Base-by-base conservation (phyloP, 208 protist species). In the Angomonas deanei region DNA sequence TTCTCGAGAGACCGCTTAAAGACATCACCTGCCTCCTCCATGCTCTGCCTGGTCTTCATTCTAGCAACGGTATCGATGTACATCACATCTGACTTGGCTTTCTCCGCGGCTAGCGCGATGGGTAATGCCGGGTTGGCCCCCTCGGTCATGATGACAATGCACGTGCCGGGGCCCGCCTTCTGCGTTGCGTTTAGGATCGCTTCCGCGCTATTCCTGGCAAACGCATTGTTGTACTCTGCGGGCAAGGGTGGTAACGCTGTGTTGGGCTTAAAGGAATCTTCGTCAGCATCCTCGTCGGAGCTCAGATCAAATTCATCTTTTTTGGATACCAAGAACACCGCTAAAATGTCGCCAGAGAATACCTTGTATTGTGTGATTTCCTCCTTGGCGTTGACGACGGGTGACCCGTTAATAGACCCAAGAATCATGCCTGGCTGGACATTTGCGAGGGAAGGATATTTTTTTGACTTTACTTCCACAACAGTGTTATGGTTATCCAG, bases 91-190 rank as follows among this genome's bases (percentile, higher is more conserved):
- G 69, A 70, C 31, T 74, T 66, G 17, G 82, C 80, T 42, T 66
- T 71, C 61, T 89, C 73, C 1, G 88, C 85, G 0, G 85, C 83
- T 11, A 89, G 58, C n/a, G 80, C 76, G 63, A 94, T 85, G 31
- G 82, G 76, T 55, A 92, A 75, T 6, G 83, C 83, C 4, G 88
- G 88, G 54, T 94, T 94, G 23, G 84, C 82, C 13, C 85, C 85
- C 19, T 94, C 88, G 70, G 72, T 82, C 83, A 94, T 87, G 59
- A 94, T 92, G 61, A 94, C 87, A 26, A 94, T 73, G 54, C 88
- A 92, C 30, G 58, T 65, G 19, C 85, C 82, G 2, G 77, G 62
- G 1, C 61, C 64, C 33, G 76, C 79, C 61, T 78, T 83, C 33
- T 67, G 39, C 0, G 79, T 74, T 3, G 81, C 88, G 21, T 91